Conservation (phyloP, 768 basidiomycete species). For the Suillus decipiens region DNA sequence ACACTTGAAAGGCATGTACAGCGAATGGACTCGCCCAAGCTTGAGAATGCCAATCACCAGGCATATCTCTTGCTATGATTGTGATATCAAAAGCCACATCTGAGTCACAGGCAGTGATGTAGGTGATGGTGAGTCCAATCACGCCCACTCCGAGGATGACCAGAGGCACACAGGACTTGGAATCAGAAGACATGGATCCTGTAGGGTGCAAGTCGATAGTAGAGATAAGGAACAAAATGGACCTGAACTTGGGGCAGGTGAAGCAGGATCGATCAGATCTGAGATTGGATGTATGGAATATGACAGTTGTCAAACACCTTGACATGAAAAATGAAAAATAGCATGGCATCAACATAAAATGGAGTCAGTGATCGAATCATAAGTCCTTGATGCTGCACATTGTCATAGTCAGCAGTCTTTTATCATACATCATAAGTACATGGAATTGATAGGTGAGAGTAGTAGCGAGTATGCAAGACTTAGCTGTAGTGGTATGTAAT, state of each 20-base stretch:
- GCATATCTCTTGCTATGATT: constrained; percentile 40
- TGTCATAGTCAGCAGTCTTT: too few species aligned
- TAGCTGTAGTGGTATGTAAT: too few species aligned
- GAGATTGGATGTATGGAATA: too few species aligned
- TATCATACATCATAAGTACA: too few species aligned
- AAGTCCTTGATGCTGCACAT: too few species aligned
- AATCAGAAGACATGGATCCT: constrained; percentile 16
- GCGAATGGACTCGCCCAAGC: constrained; percentile 54
- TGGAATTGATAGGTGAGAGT: too few species aligned
- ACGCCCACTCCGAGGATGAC: constrained; percentile 43
- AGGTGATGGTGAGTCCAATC: constrained; percentile 41
- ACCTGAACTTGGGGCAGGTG: neutral
- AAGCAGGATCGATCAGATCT: too few species aligned
- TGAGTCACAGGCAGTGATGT: constrained; percentile 29
- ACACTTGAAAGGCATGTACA: constrained; percentile 28
- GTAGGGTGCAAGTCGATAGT: neutral
- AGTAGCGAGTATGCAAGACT: too few species aligned
- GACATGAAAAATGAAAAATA: too few species aligned
- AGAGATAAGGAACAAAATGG: neutral
- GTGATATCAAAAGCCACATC: constrained; percentile 23
- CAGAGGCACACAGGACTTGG: constrained; percentile 19
- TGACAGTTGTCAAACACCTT: too few species aligned
- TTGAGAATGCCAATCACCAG: constrained; percentile 41
- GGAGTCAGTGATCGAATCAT: too few species aligned
- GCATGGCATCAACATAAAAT: too few species aligned